Conservation (phyloP, 306 rosid genomes). For the Lathyrus sativus region DNA sequence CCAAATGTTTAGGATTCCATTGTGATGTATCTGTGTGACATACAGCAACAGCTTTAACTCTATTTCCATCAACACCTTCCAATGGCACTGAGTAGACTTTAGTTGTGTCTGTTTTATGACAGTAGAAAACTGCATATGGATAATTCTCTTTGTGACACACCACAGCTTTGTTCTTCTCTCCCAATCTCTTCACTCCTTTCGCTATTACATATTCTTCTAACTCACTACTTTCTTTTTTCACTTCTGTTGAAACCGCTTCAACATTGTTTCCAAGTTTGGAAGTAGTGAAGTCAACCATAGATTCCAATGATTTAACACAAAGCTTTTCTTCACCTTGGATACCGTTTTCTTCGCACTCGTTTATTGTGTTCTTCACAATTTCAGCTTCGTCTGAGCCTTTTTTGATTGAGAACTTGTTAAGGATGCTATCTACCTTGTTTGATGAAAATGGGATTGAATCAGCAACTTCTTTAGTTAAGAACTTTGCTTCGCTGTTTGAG, state of each 20-base stretch:
- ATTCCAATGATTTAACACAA: constrained; percentile 88
- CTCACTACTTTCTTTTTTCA: constrained; percentile 44
- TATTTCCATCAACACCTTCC: constrained; percentile 62
- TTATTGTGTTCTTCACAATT: constrained; percentile 49
- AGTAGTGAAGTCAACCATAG: constrained; percentile 75
- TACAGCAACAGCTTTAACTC: constrained; percentile 63
- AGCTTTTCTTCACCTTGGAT: constrained; percentile 68
- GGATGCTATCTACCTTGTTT: constrained; percentile 44
- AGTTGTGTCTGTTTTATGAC: constrained; percentile 56
- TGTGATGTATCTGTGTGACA: constrained; percentile 78
- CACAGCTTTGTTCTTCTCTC: constrained; percentile 39
- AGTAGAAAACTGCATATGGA: constrained; percentile 79
- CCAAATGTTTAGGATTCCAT: constrained; percentile 93
- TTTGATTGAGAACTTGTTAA: constrained; percentile 47
- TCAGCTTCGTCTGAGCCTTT: constrained; percentile 51
- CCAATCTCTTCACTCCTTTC: constrained; percentile 49
- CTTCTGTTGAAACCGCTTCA: constrained; percentile 66
- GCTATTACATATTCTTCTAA: constrained; percentile 54
- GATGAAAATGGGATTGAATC: constrained; percentile 74
- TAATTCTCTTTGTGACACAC: constrained; percentile 73
- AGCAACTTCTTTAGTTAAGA: constrained; percentile 58
- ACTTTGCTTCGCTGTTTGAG: constrained; percentile 35
- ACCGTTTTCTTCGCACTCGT: constrained; percentile 54
- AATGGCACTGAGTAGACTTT: constrained; percentile 55
- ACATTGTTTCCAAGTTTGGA: constrained; percentile 64